These are phyloP conservation scores for Trichosporon ovoides DNA, from an alignment of 1,284 basidiomycete genomes.

Conservation along the genomic window DNA sequence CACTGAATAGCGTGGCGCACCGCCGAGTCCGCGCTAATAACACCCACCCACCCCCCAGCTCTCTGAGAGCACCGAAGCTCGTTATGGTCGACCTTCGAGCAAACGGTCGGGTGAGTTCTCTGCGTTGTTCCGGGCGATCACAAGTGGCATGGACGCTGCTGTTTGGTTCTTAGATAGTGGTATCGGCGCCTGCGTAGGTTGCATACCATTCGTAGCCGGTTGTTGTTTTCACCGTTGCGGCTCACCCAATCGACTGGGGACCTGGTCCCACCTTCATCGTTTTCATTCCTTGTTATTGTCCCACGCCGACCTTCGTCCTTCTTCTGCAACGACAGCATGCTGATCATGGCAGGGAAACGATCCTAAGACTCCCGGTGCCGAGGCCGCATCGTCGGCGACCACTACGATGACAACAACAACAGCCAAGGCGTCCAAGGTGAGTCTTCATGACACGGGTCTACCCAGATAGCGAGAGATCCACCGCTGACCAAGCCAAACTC, in stretches of 20 bases:
- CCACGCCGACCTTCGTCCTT: slow-evolving; percentile 1
- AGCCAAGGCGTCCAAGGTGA: not conserved
- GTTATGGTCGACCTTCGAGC: slow-evolving; percentile 18
- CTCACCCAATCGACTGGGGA: slow-evolving; percentile 6
- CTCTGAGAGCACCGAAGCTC: not conserved
- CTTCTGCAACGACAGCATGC: not conserved
- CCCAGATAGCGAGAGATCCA: not conserved
- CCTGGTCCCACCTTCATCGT: not conserved
- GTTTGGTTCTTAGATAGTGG: not conserved
- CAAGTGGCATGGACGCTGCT: not conserved
- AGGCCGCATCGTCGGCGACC: not conserved
- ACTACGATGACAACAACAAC: not conserved
- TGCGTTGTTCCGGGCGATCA: not conserved
- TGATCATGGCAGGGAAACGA: slow-evolving; percentile 3
- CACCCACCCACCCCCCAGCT: not conserved
- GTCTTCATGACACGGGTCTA: not conserved
- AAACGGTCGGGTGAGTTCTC: slow-evolving; percentile 14
- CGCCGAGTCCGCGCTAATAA: not conserved
- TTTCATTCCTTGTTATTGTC: slow-evolving; percentile 1
- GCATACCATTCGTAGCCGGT: not conserved
- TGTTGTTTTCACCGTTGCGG: slow-evolving; percentile 17
- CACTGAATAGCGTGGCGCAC: not conserved
- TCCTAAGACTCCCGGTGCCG: slow-evolving; percentile 15
- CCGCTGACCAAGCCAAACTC: slow-evolving; percentile 13
- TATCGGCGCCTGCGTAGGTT: not conserved